Evolutionary conservation across 164 flowering plant genomes (phyloP).

Genomic region (Kalanchoe fedtschenkoi): DNA sequence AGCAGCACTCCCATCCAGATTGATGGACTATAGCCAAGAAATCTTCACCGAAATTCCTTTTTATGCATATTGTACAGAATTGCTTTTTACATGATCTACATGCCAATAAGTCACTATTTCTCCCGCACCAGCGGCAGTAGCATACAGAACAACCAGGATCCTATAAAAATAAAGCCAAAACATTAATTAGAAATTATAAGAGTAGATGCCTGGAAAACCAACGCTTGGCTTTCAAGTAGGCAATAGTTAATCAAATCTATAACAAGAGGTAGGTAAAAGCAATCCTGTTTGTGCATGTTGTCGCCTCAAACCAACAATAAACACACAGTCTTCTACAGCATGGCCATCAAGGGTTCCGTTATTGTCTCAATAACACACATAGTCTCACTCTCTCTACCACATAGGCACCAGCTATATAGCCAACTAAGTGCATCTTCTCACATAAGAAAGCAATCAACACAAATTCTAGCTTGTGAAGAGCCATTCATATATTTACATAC

Average conservation of each 20-base stretch:
- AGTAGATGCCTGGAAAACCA: neutral
- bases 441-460: neutral
- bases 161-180: constrained; percentile 23
- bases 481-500: neutral
- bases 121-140: constrained; percentile 88
- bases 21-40: constrained; percentile 27
- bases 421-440: neutral
- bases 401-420: neutral
- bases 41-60: constrained; percentile 56
- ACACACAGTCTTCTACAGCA: neutral
- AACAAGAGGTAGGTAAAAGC: neutral
- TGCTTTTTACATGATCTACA: constrained; percentile 57
- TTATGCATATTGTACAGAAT: constrained; percentile 59
- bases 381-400: no score
- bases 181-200: neutral
- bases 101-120: constrained; percentile 38
- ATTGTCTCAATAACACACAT: neutral
- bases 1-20: constrained; percentile 66
- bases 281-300: neutral
- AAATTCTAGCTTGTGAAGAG: neutral
- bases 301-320: neutral
- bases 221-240: neutral
- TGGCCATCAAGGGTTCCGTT: neutral
- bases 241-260: neutral
- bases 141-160: constrained; percentile 63